Evolutionary conservation across 2,329 filamentous ascomycete species (phyloP).

Genomic region (Aulographum hederae): DNA sequence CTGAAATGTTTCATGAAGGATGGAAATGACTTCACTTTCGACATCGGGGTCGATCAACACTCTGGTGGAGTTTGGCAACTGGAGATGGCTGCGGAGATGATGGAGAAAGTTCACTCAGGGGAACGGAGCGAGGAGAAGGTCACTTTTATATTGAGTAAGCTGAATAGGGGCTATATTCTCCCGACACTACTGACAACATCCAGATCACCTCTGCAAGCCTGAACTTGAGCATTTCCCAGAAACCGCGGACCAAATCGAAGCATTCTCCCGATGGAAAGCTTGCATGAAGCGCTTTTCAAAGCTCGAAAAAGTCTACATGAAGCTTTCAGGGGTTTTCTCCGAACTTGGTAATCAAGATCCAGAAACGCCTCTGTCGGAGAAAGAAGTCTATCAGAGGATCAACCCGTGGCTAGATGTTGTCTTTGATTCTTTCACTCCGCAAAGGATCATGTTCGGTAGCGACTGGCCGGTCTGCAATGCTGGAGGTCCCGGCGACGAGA

Average conservation of each 20-base stretch:
- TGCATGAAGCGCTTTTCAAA: slow-evolving; percentile 50
- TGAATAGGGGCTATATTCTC: slow-evolving; percentile 5
- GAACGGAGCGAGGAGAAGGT: slow-evolving; percentile 36
- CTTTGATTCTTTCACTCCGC: slow-evolving; percentile 51
- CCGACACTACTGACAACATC: not conserved
- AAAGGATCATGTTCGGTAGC: slow-evolving; percentile 71
- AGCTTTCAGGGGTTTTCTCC: slow-evolving; percentile 73
- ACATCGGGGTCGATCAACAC: slow-evolving; percentile 68
- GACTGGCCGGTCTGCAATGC: slow-evolving; percentile 89
- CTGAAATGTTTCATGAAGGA: slow-evolving; percentile 37
- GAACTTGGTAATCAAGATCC: slow-evolving; percentile 45
- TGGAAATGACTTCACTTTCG: slow-evolving; percentile 48
- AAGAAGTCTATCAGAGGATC: slow-evolving; percentile 43
- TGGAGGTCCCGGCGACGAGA: slow-evolving; percentile 33
- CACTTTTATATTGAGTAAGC: slow-evolving; percentile 52
- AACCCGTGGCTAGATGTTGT: slow-evolving; percentile 56
- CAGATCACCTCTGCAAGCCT: slow-evolving; percentile 84
- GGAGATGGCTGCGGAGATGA: slow-evolving; percentile 16
- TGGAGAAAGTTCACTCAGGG: slow-evolving; percentile 31
- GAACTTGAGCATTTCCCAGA: slow-evolving; percentile 28
- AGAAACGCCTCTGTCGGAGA: slow-evolving; percentile 21
- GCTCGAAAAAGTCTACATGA: slow-evolving; percentile 58
- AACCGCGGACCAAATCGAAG: slow-evolving; percentile 7
- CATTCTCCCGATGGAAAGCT: slow-evolving; percentile 49
- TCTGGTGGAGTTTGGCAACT: slow-evolving; percentile 49